phyloP scores from a whole-genome alignment of 768 basidiomycete species.

The Stropharia rugosoannulata region DNA sequence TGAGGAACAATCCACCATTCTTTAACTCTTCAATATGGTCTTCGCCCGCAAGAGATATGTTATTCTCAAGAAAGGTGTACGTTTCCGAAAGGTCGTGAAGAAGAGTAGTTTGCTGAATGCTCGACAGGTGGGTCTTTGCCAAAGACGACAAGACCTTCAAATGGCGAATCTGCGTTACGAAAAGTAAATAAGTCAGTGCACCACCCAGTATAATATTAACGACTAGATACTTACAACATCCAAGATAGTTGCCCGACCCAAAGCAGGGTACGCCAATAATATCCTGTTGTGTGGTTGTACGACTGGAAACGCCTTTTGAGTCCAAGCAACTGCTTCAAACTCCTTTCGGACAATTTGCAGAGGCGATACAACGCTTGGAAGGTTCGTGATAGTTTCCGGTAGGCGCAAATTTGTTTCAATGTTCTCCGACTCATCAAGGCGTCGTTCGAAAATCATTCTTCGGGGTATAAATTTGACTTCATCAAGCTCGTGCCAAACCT shows the following conservation, averaged over 20 bases:
- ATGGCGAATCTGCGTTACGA: conserved; percentile 37
- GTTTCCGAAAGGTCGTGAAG: conserved; percentile 39
- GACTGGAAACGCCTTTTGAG: conserved; percentile 39
- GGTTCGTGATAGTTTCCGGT: conserved; percentile 20
- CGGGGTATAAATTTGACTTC: conserved; percentile 41
- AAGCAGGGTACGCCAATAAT: conserved; percentile 28
- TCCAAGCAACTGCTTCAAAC: conserved; percentile 45
- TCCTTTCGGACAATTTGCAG: conserved; percentile 33
- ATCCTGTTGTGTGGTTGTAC: conserved; percentile 28
- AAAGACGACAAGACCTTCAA: conserved; percentile 30
- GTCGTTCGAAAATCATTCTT: conserved; percentile 14
- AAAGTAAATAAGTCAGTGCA: neutral
- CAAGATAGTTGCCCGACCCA: conserved; percentile 36
- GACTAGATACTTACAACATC: conserved; percentile 40
- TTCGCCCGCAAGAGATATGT: conserved; percentile 12
- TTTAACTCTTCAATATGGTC: conserved; percentile 17
- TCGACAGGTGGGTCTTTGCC: conserved; percentile 13
- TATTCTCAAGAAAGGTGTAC: conserved; percentile 41
- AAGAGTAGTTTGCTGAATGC: conserved; percentile 23
- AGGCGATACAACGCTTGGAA: conserved; percentile 37
- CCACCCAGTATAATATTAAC: neutral
- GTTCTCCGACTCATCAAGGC: conserved; percentile 11
- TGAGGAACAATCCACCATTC: conserved; percentile 39
- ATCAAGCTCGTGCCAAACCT: conserved; percentile 32
- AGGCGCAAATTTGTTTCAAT: conserved; percentile 14